Conservation (phyloP, 345 rosid species). For the Leavenworthia alabamica region DNA sequence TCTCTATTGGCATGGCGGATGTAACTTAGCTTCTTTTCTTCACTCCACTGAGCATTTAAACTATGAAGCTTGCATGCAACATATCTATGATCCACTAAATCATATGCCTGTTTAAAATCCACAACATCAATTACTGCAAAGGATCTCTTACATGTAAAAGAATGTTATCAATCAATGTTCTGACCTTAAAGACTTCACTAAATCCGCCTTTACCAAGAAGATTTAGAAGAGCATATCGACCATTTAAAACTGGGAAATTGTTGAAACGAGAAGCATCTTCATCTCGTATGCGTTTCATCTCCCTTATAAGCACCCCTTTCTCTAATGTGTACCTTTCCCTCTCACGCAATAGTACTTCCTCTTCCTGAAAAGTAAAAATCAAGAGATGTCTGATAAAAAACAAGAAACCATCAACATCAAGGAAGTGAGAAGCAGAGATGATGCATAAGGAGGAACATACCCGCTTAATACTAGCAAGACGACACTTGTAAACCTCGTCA, state of each 20-base stretch:
- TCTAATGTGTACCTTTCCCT: constrained; percentile 95
- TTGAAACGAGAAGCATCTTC: constrained; percentile 99
- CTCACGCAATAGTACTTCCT: constrained; percentile 82
- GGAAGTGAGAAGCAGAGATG: constrained; percentile 3
- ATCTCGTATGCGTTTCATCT: constrained; percentile 95
- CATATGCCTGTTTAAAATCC: constrained; percentile 91
- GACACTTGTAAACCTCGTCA: constrained; percentile 95
- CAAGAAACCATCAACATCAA: not conserved
- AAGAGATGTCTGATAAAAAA: constrained; percentile 3
- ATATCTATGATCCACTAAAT: constrained; percentile 90
- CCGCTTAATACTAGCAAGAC: constrained; percentile 87
- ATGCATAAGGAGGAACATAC: constrained; percentile 49
- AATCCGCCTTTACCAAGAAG: constrained; percentile 99
- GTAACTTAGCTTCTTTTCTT: constrained; percentile 98
- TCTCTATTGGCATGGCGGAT: constrained; percentile 92
- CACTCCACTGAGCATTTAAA: constrained; percentile 98
- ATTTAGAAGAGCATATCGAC: constrained; percentile 82
- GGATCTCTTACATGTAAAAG: constrained; percentile 17
- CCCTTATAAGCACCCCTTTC: constrained; percentile 93
- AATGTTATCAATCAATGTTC: constrained; percentile 28
- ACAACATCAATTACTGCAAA: constrained; percentile 61
- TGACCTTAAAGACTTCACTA: constrained; percentile 99
- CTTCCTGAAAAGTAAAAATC: constrained; percentile 59
- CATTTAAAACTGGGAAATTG: constrained; percentile 83
- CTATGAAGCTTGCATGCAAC: constrained; percentile 99